Evolutionary conservation across 441 rosid species (phyloP), one percentile per base, ranked within the genome.

Genomic region (Macaranga tanarius): DNA sequence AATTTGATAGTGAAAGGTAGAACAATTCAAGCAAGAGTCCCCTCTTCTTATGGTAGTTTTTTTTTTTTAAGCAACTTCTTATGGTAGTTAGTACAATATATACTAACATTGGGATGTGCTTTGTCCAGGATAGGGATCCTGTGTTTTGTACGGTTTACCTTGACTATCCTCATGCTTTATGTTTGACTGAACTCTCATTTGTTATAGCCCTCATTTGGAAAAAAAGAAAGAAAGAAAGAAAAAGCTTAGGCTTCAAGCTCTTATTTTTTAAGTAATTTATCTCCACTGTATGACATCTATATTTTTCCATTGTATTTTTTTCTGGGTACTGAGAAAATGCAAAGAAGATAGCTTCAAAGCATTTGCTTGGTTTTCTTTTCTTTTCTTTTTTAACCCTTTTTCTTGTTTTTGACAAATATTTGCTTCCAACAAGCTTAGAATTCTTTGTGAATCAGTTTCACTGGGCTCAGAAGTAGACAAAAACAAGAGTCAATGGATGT

Each of bases 401-500:
- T 50, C 7, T 19, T 52, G 56, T 19, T 19, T 19, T 19, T 52
- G 7, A 50, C n/a, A 4, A 4, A 10, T 52, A 38, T 64, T 22
- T 12, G 52, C 54, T 64, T 22, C 54, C 56, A 47, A 6, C 6
- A 47, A 60, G 15, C 55, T 47, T 28, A 10, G 34, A 65, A 7
- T 45, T 47, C 55, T 65, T 25, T 16, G 15, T 40, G 19, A 7
- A 15, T 38, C 13, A 47, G 26, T 57, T 58, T 42, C 52, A 55
- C 38, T 45, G 42, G 26, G 51, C 15, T 51, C 31, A 10, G 16
- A 42, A 42, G 40, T 20, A 16, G 23, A 31, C 0, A 54, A 31
- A 54, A 31, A 7, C 31, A 0, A 34, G 25, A 50, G 8, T 40
- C 65, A 73, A 73, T 73, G 76, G 70, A 73, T 45, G 63, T 63